A percentile compares a stretch with the other conserved stretches of the same genome.
Evolutionary conservation across 176 grass and related monocot species (phyloP).

Genomic region (Hordeum marinum): DNA sequence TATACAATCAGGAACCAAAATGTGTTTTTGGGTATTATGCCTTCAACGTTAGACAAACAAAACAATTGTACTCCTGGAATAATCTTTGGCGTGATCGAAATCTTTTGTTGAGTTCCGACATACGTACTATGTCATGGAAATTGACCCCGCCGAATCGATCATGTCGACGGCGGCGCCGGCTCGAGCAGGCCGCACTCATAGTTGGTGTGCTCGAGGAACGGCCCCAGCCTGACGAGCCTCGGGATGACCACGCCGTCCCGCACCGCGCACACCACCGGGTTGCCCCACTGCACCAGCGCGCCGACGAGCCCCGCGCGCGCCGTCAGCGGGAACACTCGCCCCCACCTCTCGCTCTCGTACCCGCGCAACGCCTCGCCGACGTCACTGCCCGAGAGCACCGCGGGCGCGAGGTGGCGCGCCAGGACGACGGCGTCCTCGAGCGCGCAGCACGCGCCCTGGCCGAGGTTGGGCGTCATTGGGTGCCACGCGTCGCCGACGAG

Average conservation of each 20-base stretch:
- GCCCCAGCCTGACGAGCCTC: conserved; percentile 66
- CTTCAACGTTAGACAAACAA: too few relatives aligned
- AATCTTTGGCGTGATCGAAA: too few relatives aligned
- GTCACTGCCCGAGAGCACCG: background rate
- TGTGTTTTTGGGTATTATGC: too few relatives aligned
- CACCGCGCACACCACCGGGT: conserved; percentile 64
- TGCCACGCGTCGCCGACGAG: conserved; percentile 91
- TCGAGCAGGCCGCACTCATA: conserved; percentile 71
- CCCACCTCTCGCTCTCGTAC: conserved; percentile 71
- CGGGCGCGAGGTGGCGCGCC: conserved; percentile 44
- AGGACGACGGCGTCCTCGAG: conserved; percentile 88
- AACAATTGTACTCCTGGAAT: too few relatives aligned
- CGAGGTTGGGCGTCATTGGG: conserved; percentile 98
- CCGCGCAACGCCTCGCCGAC: conserved; percentile 31
- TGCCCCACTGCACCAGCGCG: conserved; percentile 82
- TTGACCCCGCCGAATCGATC: background rate
- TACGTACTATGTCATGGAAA: too few relatives aligned
- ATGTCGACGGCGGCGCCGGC: conserved; percentile 23
- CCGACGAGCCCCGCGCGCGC: conserved; percentile 64
- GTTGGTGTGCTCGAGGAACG: conserved; percentile 80
- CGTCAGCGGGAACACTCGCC: conserved; percentile 69
- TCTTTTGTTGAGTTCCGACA: too few relatives aligned
- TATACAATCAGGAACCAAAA: too few relatives aligned
- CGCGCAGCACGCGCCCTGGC: conserved; percentile 86
- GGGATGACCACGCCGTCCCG: conserved; percentile 73